Base-by-base conservation (phyloP, 2,329 filamentous ascomycete genomes). In the Alternaria incomplexa region DNA sequence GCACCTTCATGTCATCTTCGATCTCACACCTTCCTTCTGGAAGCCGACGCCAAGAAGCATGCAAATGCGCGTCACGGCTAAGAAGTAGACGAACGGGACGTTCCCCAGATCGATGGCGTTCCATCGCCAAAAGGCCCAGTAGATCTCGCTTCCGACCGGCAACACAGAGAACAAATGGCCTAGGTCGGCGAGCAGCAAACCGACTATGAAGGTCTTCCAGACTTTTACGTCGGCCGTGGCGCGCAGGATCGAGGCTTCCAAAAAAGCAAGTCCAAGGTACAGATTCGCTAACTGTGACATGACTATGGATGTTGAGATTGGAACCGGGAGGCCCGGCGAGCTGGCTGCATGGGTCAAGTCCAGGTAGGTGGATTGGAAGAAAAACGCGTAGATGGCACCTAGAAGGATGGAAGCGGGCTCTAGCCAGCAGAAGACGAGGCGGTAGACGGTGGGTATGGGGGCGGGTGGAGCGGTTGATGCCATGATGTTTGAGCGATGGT, bases 221-320 rank as follows among this genome's bases (percentile, higher is more conserved):
- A 95, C 91, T 23, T 84, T 83, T 32, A 90, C 74, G 80, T 93
- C 89, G 53, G 82, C 81, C 7, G 91, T 92, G 15, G 87, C 84
- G 45, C 92, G 89, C 67, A 95, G 84, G 12, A 95, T 89, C 23
- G 93, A 80, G 2, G 90, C 91, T 81, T 96, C 91, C 81, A 91
- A 93, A 73, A 95, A 80, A 58, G 90, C 88, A 78, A 94, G 92
- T 61, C 92, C 86, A 43, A 94, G 79, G 81, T 94, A 95, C 65
- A 94, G 83, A 79, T 93, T 94, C 46, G 90, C 90, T 30, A 95
- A 86, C 81, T 95, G 92, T 17, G 89, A 88, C 71, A 94, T 83
- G 44, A 88, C 88, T 62, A 93, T 87, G 10, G 87, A 86, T 1
- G 90, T 91, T 44, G 85, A 85, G 36, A 86, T 80, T 2, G 90